Evolutionary conservation across 2,329 filamentous ascomycete species (phyloP).

Genomic region (Fusarium sp.): DNA sequence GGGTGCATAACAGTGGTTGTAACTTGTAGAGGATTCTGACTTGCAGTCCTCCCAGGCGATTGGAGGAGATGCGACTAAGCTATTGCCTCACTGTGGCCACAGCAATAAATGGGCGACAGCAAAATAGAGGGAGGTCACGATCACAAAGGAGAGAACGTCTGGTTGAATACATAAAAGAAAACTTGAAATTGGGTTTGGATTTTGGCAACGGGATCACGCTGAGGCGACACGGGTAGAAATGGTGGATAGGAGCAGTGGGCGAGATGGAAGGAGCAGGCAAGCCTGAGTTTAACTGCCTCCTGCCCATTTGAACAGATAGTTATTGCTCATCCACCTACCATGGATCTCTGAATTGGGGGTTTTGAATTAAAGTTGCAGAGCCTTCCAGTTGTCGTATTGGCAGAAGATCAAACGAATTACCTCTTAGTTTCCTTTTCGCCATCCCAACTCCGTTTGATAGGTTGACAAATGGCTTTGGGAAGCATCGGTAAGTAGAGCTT

Average conservation of each 20-base stretch:
- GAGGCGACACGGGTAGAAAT: background rate
- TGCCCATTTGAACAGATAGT: background rate
- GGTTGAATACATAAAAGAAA: background rate
- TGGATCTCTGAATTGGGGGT: background rate
- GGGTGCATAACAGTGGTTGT: background rate
- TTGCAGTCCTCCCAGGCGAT: constrained; percentile 6
- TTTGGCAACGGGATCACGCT: background rate
- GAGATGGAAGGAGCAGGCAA: constrained; percentile 1
- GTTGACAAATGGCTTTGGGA: too few relatives aligned
- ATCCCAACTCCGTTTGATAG: background rate
- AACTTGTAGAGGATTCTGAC: background rate
- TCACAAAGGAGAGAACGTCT: background rate
- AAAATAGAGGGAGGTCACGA: background rate
- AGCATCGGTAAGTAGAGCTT: too few relatives aligned
- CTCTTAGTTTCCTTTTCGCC: background rate
- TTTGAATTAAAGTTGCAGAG: background rate
- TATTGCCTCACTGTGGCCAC: background rate
- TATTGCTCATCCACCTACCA: background rate
- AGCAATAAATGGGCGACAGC: background rate
- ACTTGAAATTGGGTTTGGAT: background rate
- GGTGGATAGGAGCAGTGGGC: background rate
- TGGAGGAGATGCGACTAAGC: background rate
- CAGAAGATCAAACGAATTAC: background rate
- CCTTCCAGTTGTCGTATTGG: background rate
- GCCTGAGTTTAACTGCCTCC: background rate